These are phyloP conservation scores for Prinsepia uniflora DNA, from an alignment of 306 rosid genomes.

Conservation along the genomic window DNA sequence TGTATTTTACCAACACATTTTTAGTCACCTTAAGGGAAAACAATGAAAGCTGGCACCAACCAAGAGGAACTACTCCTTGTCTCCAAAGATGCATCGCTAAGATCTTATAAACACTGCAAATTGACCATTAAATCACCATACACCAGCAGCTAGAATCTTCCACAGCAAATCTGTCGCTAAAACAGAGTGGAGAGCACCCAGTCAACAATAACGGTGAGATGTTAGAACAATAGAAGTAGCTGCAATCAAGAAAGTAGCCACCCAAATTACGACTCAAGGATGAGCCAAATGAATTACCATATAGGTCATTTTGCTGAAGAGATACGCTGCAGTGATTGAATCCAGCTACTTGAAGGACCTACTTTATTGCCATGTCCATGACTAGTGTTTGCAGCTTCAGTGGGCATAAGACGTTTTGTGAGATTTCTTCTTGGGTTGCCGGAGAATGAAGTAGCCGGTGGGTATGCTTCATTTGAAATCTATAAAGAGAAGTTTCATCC, in stretches of 20 bases:
- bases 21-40: conserved; percentile 60
- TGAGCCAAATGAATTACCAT: conserved; percentile 41
- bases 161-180: conserved; percentile 37
- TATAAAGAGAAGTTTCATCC: conserved; percentile 30
- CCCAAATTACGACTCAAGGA: conserved; percentile 12
- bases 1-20: conserved; percentile 49
- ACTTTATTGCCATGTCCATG: conserved; percentile 53
- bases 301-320: conserved; percentile 61
- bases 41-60: conserved; percentile 45
- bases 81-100: conserved; percentile 35
- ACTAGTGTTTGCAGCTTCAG: conserved; percentile 52
- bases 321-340: conserved; percentile 72
- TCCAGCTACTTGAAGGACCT: conserved; percentile 90
- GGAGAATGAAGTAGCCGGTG: conserved; percentile 55
- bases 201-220: conserved; percentile 23
- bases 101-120: conserved; percentile 30
- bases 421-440: conserved; percentile 57
- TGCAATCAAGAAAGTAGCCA: conserved; percentile 10
- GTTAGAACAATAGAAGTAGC: background rate
- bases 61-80: conserved; percentile 42
- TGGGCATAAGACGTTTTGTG: conserved; percentile 46
- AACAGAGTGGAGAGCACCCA: conserved; percentile 26
- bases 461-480: conserved; percentile 53
- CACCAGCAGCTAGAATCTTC: conserved; percentile 39
- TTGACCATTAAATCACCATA: conserved; percentile 35